phyloP scores from a whole-genome alignment of 2,329 filamentous ascomycete species.

The Epichloe sp. region DNA sequence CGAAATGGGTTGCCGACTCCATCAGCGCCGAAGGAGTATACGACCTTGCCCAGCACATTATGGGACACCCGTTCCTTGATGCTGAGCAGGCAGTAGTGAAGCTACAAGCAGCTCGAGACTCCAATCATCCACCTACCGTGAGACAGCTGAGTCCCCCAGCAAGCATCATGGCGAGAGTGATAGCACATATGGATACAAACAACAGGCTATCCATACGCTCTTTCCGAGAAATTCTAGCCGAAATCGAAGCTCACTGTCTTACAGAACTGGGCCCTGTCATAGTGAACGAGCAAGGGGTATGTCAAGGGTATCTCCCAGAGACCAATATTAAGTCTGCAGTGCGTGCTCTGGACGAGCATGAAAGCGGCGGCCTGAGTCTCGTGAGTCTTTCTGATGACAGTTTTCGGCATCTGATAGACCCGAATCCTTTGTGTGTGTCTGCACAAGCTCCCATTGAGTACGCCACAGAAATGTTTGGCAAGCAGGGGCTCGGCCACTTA shows the following conservation, averaged over 20 bases:
- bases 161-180: slow-evolving; percentile 43
- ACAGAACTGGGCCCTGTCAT: slow-evolving; percentile 46
- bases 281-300: slow-evolving; percentile 30
- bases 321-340: slow-evolving; percentile 39
- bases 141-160: slow-evolving; percentile 39
- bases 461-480: slow-evolving; percentile 46
- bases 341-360: slow-evolving; percentile 15
- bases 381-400: slow-evolving; percentile 17
- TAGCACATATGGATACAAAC: slow-evolving; percentile 28
- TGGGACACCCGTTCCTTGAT: slow-evolving; percentile 46
- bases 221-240: slow-evolving; percentile 30
- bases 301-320: slow-evolving; percentile 43
- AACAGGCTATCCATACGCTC: slow-evolving; percentile 25
- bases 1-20: slow-evolving; percentile 45
- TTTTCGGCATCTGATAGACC: slow-evolving; percentile 36
- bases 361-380: slow-evolving; percentile 8
- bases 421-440: slow-evolving; percentile 36
- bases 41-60: slow-evolving; percentile 44
- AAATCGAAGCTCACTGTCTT: slow-evolving; percentile 34
- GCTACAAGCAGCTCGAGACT: slow-evolving; percentile 21
- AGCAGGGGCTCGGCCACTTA: slow-evolving; percentile 39
- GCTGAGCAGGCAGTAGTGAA: slow-evolving; percentile 30
- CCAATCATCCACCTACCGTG: slow-evolving; percentile 20
- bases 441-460: slow-evolving; percentile 43
- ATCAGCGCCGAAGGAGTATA: slow-evolving; percentile 41